Conservation (phyloP, 345 rosid genomes). For the Sisymbrium altissimum region DNA sequence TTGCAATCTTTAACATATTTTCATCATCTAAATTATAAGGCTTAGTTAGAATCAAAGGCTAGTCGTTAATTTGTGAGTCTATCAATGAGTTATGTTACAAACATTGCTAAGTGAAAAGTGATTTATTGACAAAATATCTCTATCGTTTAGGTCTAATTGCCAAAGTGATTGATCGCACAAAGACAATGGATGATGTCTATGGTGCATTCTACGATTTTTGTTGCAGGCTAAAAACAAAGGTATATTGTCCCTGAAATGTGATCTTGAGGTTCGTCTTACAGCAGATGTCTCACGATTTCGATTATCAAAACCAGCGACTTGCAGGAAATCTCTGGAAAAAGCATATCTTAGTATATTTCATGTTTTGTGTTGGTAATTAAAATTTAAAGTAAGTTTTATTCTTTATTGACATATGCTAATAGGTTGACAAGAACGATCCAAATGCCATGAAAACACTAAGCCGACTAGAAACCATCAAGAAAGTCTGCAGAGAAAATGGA, state of each 20-base stretch:
- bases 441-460: slow-evolving; percentile 52
- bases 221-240: slow-evolving; percentile 64
- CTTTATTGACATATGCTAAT: background rate
- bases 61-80: too few relatives aligned
- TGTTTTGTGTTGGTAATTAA: background rate
- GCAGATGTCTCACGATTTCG: background rate
- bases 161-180: slow-evolving; percentile 65
- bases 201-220: slow-evolving; percentile 72
- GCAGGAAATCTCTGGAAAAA: too few relatives aligned
- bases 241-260: slow-evolving; percentile 5
- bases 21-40: background rate
- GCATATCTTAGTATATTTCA: background rate
- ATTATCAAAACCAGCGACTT: background rate
- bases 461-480: slow-evolving; percentile 58
- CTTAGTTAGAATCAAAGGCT: background rate
- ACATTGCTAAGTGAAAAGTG: background rate
- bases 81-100: background rate
- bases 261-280: background rate
- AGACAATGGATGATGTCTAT: slow-evolving; percentile 76
- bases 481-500: slow-evolving; percentile 60
- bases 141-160: slow-evolving; percentile 69
- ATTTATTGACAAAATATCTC: background rate
- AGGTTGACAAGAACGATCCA: slow-evolving; percentile 74
- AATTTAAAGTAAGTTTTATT: background rate
- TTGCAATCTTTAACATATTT: background rate